Evolutionary conservation across 2,329 filamentous ascomycete species (phyloP).

Genomic region (Phaeomoniella chlamydospora): DNA sequence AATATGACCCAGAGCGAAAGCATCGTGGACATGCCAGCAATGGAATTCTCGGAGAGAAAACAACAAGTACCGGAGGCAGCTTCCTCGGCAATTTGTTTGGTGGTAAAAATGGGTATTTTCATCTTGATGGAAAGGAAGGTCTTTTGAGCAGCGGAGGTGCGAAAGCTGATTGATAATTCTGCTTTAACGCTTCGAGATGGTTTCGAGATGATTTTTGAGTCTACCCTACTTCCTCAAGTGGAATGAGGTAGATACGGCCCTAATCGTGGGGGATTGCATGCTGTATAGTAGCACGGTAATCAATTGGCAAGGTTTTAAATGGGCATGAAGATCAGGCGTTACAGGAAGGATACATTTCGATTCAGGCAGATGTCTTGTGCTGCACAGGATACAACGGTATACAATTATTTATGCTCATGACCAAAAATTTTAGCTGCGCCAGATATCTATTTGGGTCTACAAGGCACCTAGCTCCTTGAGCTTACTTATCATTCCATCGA

Average conservation of each 20-base stretch:
- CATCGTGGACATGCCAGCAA: conserved; percentile 7
- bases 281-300: not conserved
- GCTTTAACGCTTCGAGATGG: no score
- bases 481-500: conserved; percentile 84
- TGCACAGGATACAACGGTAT: no score
- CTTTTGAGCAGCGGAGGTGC: conserved; percentile 19
- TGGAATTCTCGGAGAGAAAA: conserved; percentile 11
- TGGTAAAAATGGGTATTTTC: conserved; percentile 26
- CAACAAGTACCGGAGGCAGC: conserved; percentile 12
- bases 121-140: conserved; percentile 33
- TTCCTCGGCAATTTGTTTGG: conserved; percentile 16
- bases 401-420: not conserved
- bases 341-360: no score
- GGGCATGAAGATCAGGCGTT: no score
- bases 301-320: no score
- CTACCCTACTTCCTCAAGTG: no score
- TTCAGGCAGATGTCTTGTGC: no score
- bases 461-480: conserved; percentile 92
- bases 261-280: no score
- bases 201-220: no score
- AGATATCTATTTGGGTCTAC: conserved; percentile 29
- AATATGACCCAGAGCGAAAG: not conserved
- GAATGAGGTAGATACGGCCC: no score
- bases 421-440: no score
- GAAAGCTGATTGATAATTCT: not conserved